phyloP scores from a whole-genome alignment of 805 yeast genomes.

The Ascoidea tarda region DNA sequence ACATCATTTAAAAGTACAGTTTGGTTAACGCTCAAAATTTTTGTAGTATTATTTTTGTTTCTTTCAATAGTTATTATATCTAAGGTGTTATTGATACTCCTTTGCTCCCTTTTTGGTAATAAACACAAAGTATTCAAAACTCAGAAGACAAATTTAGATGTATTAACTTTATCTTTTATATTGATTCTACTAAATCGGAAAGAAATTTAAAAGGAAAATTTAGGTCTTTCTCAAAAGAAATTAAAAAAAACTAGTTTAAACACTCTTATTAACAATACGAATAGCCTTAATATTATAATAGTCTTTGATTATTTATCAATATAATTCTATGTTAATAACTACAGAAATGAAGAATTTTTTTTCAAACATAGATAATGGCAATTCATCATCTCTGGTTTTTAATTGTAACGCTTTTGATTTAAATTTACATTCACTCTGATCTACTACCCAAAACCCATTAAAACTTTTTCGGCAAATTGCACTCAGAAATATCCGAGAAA shows the following conservation, averaged over 20 bases:
- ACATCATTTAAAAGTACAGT: slow-evolving; percentile 52
- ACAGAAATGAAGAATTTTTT: slow-evolving; percentile 27
- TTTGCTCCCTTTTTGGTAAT: slow-evolving; percentile 54
- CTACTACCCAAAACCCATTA: slow-evolving; percentile 29
- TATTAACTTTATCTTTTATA: slow-evolving; percentile 65
- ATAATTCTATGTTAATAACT: slow-evolving; percentile 18
- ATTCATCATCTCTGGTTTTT: slow-evolving; percentile 18
- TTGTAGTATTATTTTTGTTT: slow-evolving; percentile 44
- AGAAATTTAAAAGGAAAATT: slow-evolving; percentile 50
- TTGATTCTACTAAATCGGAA: slow-evolving; percentile 46
- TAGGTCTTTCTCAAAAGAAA: slow-evolving; percentile 38
- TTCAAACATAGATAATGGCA: slow-evolving; percentile 36
- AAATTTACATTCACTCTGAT: slow-evolving; percentile 52
- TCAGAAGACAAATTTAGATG: slow-evolving; percentile 28
- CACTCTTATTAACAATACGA: slow-evolving; percentile 16
- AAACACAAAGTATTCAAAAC: slow-evolving; percentile 56
- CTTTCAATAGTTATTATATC: slow-evolving; percentile 58
- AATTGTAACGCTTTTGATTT: slow-evolving; percentile 73
- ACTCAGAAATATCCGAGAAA: slow-evolving; percentile 29
- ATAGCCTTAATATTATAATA: slow-evolving; percentile 47
- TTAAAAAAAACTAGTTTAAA: slow-evolving; percentile 52
- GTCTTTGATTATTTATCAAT: slow-evolving; percentile 75
- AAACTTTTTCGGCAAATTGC: slow-evolving; percentile 41
- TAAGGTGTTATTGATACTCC: slow-evolving; percentile 21
- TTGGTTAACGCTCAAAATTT: slow-evolving; percentile 36